Base-by-base conservation (phyloP, 179 eudicot species). In the Spergularia azorica region DNA sequence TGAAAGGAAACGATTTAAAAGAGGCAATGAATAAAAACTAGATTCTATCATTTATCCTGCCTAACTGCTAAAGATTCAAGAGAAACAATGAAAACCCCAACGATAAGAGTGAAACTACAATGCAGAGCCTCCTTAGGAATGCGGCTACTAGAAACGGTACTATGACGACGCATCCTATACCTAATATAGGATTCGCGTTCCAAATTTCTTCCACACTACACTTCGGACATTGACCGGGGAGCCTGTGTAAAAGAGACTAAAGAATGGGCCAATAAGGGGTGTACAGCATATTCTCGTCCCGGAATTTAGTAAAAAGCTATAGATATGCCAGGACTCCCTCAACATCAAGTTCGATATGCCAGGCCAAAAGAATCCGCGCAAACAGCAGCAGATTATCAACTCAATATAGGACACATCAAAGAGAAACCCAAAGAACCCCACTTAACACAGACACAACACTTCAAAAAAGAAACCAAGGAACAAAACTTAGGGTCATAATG, bases 1-100 rank as follows among this genome's bases (percentile, higher is more conserved):
- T 76, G 38, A 74, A 17, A 46, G 72, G 65, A 17, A 38, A 59
- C 12, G 60, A 71, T 21, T 54, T 15, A 62, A 60, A 67, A 26
- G 43, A 41, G 39, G 54, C 15, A 16, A 50, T 9, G 65, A 63
- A 18, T 10, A 56, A 15, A 55, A 18, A 39, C 15, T 6, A 52
- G 50, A 52, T 55, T 70, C 18, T 20, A 5, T 10, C 9, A 39
- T 52, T 6, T 50, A 16, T 41, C 54, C 13, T 20, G 52, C 16
- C 52, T 14, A 55, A 56, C 63, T 52, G 56, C 55, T 39, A 54
- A 55, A 32, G 62, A 18, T 15, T 54, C 39, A 18, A n/a, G 43
- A 46, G 46, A 9, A 36, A 43, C 6, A 48, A 50, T 43, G 32
- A 63, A 57, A 63, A 39, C 21, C 5, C 26, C 38, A 61, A 61